Percentiles rank a stretch among this genome's conserved stretches.
Evolutionary conservation across 768 basidiomycete species (phyloP).

Genomic region (Pisolithus marmoratus): DNA sequence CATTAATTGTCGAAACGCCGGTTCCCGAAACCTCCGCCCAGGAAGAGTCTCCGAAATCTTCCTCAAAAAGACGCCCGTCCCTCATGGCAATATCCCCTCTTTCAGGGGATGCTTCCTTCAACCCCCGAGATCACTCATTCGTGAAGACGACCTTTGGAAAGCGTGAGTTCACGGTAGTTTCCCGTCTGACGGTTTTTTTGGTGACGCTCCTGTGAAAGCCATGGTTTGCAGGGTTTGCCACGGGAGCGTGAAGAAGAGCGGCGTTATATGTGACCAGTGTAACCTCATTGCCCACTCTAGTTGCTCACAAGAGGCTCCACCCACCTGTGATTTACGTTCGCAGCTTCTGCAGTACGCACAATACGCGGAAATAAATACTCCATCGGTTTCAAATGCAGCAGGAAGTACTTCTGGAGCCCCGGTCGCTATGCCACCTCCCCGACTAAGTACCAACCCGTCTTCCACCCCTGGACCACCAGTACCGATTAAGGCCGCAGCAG

Average conservation of each 20-base stretch:
- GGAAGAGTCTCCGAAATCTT: constrained; percentile 30
- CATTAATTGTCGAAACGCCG: constrained; percentile 28
- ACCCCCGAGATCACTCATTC: constrained; percentile 72
- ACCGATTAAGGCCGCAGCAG: constrained; percentile 44
- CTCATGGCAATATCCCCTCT: constrained; percentile 28
- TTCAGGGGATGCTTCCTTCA: constrained; percentile 36
- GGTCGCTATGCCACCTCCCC: constrained; percentile 42
- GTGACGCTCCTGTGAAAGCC: constrained; percentile 41
- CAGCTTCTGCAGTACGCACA: constrained; percentile 76
- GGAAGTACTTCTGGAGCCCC: constrained; percentile 49
- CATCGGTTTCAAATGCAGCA: constrained; percentile 20
- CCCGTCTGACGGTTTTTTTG: constrained; percentile 1
- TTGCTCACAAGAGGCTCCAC: constrained; percentile 67
- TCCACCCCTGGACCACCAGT: constrained; percentile 21
- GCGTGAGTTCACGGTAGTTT: constrained; percentile 49
- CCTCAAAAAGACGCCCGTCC: constrained; percentile 33
- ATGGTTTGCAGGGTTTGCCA: constrained; percentile 85
- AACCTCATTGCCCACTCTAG: constrained; percentile 83
- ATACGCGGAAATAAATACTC: constrained; percentile 64
- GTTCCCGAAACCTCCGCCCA: constrained; percentile 41
- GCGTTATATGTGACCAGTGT: constrained; percentile 84
- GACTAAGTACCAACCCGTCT: constrained; percentile 43
- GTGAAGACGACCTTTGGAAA: constrained; percentile 92
- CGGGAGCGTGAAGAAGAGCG: constrained; percentile 74
- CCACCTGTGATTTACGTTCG: constrained; percentile 76